A percentile compares a stretch with the other conserved stretches of the same genome.
Evolutionary conservation across 23 red algal species (phyloP).

Genomic region (Rhodosorus marinus): DNA sequence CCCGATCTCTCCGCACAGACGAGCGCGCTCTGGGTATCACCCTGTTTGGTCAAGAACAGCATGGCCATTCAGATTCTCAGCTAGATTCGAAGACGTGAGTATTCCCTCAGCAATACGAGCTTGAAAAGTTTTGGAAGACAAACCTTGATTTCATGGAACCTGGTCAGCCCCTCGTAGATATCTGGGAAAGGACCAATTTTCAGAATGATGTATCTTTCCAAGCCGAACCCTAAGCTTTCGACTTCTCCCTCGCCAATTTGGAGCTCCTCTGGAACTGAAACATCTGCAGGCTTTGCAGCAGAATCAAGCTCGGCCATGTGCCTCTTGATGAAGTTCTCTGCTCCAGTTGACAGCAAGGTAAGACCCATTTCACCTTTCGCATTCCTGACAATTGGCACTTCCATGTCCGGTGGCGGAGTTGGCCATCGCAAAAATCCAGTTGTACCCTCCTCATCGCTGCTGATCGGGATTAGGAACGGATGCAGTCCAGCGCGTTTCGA

Average conservation of each 20-base stretch:
- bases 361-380: conserved; percentile 8
- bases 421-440: conserved; percentile 77
- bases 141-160: no score
- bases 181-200: conserved; percentile 64
- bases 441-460: background rate
- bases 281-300: conserved; percentile 2
- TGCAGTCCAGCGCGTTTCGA: conserved; percentile 2
- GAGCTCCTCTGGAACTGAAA: background rate
- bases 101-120: no score
- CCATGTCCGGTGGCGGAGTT: conserved; percentile 43
- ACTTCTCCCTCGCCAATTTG: conserved; percentile 28
- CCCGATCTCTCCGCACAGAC: conserved; percentile 57
- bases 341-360: conserved; percentile 9
- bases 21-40: conserved; percentile 23
- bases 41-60: conserved; percentile 24
- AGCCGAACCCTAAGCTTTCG: conserved; percentile 22
- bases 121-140: no score
- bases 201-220: conserved; percentile 60
- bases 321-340: conserved; percentile 11
- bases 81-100: no score
- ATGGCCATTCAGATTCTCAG: no score
- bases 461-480: conserved; percentile 66
- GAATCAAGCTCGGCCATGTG: conserved; percentile 2
- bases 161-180: conserved; percentile 36
- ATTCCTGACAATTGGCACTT: conserved; percentile 39